Evolutionary conservation across 257 asterid genomes (phyloP), one percentile per base, ranked within the genome.

Genomic region (Prunella vulgaris): DNA sequence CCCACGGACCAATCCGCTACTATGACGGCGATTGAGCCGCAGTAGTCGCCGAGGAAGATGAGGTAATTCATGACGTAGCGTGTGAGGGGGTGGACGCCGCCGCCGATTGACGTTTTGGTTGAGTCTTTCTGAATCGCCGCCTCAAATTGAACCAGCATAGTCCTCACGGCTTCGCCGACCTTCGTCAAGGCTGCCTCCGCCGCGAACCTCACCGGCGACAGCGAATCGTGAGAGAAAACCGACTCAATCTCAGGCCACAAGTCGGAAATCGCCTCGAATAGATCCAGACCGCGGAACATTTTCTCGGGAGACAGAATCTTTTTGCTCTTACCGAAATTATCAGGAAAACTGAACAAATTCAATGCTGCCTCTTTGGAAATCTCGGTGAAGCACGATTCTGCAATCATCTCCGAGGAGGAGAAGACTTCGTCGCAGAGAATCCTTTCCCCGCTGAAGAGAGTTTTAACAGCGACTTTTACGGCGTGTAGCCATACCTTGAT

Each of bases 41-140:
- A 82, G 81, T 92, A 92, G 60, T 92, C 98, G 60, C 83, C 74
- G 58, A 92, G 80, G 77, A 89, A 85, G 18, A 85, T 81, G 14
- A 92, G 82, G 74, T 80, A 87, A 64, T 92, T 92, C 98, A 92
- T 92, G 69, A 89, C 98, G 80, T 92, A 92, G 28, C 96, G 95
- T 2, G 98, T 84, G 62, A 92, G 87, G 0, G 98, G 98, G 51
- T 92, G 98, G 8, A 89, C 81, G 0, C 84, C 89, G 35, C 98
- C 96, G 58, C 80, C 85, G 51, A 84, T 49, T 2, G 84, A 76
- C 4, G 87, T 42, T 64, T 85, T 89, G 0, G 94, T 84, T 1
- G 94, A 49, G 60, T 89, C 97, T 77, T 89, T 89, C 76, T 85
- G 88, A 69, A 92, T 88, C 32, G 98, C 97, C 32, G 82, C 76